These are phyloP conservation scores for Talaromyces sp. DNA, from an alignment of 2,329 filamentous ascomycete genomes.

Conservation along the genomic window DNA sequence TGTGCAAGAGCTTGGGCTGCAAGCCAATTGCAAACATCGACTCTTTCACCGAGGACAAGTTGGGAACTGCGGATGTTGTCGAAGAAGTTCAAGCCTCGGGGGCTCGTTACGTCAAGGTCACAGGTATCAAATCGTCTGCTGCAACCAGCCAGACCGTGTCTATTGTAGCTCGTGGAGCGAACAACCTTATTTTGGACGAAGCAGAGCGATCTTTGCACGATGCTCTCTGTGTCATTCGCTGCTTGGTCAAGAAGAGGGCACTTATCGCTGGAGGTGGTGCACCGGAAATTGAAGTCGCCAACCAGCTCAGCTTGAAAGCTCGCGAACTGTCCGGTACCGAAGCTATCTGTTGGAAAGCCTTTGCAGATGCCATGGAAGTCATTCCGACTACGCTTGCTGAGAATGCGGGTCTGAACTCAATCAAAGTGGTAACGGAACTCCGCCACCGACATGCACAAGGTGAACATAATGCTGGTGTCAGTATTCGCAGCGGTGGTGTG, in stretches of 20 bases:
- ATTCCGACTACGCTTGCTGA: conserved; percentile 95
- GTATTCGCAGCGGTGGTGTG: conserved; percentile 95
- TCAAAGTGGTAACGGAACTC: conserved; percentile 96
- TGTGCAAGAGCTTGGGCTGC: conserved; percentile 98
- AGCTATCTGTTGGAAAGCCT: conserved; percentile 98
- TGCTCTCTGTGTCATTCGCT: conserved; percentile 93
- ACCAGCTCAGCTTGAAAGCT: conserved; percentile 74
- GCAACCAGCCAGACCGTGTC: conserved; percentile 71
- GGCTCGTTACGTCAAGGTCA: conserved; percentile 89
- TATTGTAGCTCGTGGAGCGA: conserved; percentile 89
- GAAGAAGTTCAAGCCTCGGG: conserved; percentile 87
- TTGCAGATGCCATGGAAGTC: conserved; percentile 95
- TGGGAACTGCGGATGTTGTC: conserved; percentile 85
- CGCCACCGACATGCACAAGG: conserved; percentile 91
- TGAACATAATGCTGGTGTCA: conserved; percentile 93
- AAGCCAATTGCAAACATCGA: conserved; percentile 98
- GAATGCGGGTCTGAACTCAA: conserved; percentile 95
- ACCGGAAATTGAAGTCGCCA: conserved; percentile 92
- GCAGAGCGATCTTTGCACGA: conserved; percentile 96
- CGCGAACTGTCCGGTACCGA: conserved; percentile 85
- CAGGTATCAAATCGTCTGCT: conserved; percentile 70
- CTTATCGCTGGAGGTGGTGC: conserved; percentile 95
- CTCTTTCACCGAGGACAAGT: conserved; percentile 97
- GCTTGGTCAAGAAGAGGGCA: conserved; percentile 99
- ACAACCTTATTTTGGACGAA: conserved; percentile 90